A percentile compares a stretch with the other conserved stretches of the same genome.
phyloP scores from a whole-genome alignment of 2,329 filamentous ascomycete genomes.

The Alternaria burnsii region DNA sequence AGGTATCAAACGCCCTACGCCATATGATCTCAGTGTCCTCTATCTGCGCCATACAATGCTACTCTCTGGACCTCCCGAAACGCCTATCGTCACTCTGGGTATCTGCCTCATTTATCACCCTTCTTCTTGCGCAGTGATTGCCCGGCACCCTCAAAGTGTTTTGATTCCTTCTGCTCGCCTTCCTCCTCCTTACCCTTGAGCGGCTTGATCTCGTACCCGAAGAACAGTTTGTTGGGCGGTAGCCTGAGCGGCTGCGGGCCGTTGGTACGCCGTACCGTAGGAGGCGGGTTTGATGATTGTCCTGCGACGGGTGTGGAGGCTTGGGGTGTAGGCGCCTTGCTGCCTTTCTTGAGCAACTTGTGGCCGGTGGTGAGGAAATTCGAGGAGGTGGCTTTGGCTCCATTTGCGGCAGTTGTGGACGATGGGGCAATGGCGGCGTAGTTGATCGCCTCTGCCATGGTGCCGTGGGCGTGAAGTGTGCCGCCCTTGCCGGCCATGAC shows the following conservation, averaged over 20 bases:
- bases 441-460: conserved; percentile 98
- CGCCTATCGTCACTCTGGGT: too few relatives aligned
- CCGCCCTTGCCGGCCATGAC: conserved; percentile 72
- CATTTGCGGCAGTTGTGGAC: conserved; percentile 69
- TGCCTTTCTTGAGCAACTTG: conserved; percentile 83
- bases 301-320: conserved; percentile 69
- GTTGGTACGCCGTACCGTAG: conserved; percentile 65
- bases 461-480: conserved; percentile 81
- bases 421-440: conserved; percentile 89
- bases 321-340: conserved; percentile 73
- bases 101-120: conserved; percentile 48
- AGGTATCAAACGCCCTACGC: conserved; percentile 31
- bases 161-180: conserved; percentile 69
- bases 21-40: conserved; percentile 16
- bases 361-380: conserved; percentile 85
- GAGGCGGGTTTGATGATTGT: conserved; percentile 54
- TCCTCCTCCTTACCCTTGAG: conserved; percentile 76
- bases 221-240: conserved; percentile 90
- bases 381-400: conserved; percentile 71
- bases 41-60: conserved; percentile 40
- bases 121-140: conserved; percentile 85
- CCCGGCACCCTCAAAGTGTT: conserved; percentile 80
- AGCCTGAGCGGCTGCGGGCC: conserved; percentile 87
- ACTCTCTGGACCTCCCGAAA: not conserved
- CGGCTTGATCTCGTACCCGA: conserved; percentile 92